A percentile compares a stretch with the other conserved stretches of the same genome.
Conservation (phyloP, 2,329 filamentous ascomycete species). For the Aspergillus cejpii region DNA sequence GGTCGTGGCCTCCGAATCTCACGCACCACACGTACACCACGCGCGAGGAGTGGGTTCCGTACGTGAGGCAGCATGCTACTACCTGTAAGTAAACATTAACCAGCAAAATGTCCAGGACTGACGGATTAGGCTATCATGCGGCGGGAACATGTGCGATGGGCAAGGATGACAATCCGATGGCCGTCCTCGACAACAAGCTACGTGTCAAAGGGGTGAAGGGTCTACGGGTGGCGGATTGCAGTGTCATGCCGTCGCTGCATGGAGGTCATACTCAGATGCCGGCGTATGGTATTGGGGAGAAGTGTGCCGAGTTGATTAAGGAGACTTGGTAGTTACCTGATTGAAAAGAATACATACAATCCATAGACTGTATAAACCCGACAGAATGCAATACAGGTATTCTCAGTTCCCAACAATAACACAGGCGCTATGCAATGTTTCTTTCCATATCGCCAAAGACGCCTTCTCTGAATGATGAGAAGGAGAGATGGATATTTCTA, state of each 20-base stretch:
- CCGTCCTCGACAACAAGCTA: slow-evolving; percentile 51
- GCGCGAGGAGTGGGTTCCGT: slow-evolving; percentile 53
- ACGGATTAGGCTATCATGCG: slow-evolving; percentile 47
- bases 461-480: too few relatives aligned
- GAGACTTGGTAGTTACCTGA: slow-evolving; percentile 28
- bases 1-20: slow-evolving; percentile 51
- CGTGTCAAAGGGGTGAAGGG: slow-evolving; percentile 48
- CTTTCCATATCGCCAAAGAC: too few relatives aligned
- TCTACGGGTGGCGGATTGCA: slow-evolving; percentile 51
- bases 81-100: slow-evolving; percentile 45
- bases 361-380: too few relatives aligned
- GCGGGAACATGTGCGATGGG: slow-evolving; percentile 54
- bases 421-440: too few relatives aligned
- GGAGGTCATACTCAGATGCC: slow-evolving; percentile 52
- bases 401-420: too few relatives aligned
- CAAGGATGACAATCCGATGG: slow-evolving; percentile 41
- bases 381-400: too few relatives aligned
- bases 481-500: too few relatives aligned
- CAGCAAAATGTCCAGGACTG: background rate
- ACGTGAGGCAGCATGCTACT: slow-evolving; percentile 54
- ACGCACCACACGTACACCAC: slow-evolving; percentile 49
- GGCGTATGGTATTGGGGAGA: slow-evolving; percentile 53
- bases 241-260: slow-evolving; percentile 48
- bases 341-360: too few relatives aligned
- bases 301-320: slow-evolving; percentile 48